These are phyloP conservation scores for Capronia epimyces DNA, from an alignment of 2,329 filamentous ascomycete species.

Conservation along the genomic window DNA sequence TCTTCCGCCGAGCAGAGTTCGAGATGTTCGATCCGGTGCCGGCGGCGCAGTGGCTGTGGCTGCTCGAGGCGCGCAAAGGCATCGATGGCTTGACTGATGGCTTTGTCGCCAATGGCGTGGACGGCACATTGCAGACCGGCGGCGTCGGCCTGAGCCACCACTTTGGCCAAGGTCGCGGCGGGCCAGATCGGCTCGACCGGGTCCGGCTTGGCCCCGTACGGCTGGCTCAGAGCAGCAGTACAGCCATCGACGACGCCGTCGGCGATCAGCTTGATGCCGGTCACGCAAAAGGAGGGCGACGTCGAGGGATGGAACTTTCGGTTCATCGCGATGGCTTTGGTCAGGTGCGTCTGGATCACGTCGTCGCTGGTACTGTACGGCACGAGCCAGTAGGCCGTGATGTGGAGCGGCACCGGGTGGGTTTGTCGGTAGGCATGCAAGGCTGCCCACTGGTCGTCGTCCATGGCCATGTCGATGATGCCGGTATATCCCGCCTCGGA, in stretches of 20 bases:
- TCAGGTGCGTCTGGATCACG: constrained; percentile 41
- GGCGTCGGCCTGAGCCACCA: constrained; percentile 41
- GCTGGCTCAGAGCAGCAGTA: constrained; percentile 45
- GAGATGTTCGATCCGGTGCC: constrained; percentile 50
- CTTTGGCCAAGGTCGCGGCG: constrained; percentile 38
- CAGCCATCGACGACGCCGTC: constrained; percentile 50
- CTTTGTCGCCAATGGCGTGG: constrained; percentile 49
- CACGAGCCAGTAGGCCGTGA: constrained; percentile 48
- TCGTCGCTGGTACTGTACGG: constrained; percentile 38
- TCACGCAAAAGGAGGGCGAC: constrained; percentile 41
- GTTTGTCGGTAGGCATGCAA: constrained; percentile 37
- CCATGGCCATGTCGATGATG: constrained; percentile 50
- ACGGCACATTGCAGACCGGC: constrained; percentile 47
- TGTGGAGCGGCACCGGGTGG: constrained; percentile 39
- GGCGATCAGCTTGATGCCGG: constrained; percentile 48
- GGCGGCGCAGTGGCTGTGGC: constrained; percentile 37
- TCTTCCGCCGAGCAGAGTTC: constrained; percentile 47
- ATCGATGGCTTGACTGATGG: constrained; percentile 45
- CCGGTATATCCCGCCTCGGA: constrained; percentile 45
- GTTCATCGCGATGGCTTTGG: constrained; percentile 42
- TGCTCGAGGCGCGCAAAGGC: constrained; percentile 41
- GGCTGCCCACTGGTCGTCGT: constrained; percentile 45
- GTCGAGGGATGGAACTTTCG: constrained; percentile 37
- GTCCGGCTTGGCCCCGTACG: constrained; percentile 41
- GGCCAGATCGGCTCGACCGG: constrained; percentile 47